A percentile compares a stretch with the other conserved stretches of the same genome.
phyloP scores from a whole-genome alignment of 192 early-diverging fungal genomes.

The Lobosporangium transversale region DNA sequence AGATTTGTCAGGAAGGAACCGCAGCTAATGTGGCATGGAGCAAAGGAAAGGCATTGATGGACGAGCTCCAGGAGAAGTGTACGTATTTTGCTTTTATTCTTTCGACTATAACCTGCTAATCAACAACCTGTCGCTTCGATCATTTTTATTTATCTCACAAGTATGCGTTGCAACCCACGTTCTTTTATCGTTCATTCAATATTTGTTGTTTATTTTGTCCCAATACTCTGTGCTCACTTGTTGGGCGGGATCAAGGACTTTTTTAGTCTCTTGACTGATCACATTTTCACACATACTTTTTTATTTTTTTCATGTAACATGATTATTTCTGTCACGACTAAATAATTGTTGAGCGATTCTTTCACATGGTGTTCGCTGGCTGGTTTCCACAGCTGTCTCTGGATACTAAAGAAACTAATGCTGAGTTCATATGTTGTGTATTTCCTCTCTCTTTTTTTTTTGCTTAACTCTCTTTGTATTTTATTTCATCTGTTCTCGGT shows the following conservation, averaged over 20 bases:
- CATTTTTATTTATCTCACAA: conserved; percentile 11
- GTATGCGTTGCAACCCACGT: too few relatives aligned
- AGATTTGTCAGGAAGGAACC: conserved; percentile 62
- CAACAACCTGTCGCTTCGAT: too few relatives aligned
- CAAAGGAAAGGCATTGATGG: conserved; percentile 70
- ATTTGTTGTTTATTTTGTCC: neutral
- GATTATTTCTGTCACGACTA: conserved; percentile 14
- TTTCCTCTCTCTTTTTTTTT: neutral
- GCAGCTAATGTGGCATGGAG: conserved; percentile 66
- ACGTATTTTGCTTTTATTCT: conserved; percentile 17
- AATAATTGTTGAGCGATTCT: conserved; percentile 23
- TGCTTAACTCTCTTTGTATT: neutral
- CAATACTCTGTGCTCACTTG: neutral
- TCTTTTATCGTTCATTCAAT: too few relatives aligned
- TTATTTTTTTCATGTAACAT: neutral
- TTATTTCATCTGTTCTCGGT: neutral
- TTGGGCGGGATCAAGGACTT: neutral
- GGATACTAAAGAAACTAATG: conserved; percentile 4
- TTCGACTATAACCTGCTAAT: too few relatives aligned
- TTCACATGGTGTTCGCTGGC: conserved; percentile 34
- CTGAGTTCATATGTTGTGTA: conserved; percentile 10
- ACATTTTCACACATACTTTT: conserved; percentile 23
- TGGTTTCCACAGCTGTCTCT: neutral
- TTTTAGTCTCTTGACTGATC: conserved; percentile 42
- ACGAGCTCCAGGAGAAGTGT: conserved; percentile 76